phyloP scores from a whole-genome alignment of 2,329 filamentous ascomycete genomes.

The Juglanconis juglandina region DNA sequence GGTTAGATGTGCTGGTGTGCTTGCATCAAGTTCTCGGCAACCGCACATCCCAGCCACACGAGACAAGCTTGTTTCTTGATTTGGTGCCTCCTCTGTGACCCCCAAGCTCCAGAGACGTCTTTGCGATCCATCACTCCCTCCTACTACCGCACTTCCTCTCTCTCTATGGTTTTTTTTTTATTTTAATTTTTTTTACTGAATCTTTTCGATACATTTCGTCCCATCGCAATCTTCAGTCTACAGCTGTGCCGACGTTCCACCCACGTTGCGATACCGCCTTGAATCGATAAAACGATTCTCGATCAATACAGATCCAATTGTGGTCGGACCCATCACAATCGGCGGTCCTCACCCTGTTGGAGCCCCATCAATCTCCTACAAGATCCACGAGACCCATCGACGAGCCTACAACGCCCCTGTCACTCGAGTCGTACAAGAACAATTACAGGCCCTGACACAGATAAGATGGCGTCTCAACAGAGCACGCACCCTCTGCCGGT shows the following conservation, averaged over 20 bases:
- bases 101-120: not conserved
- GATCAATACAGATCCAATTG: slow-evolving; percentile 15
- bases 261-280: not conserved
- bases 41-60: slow-evolving; percentile 24
- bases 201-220: not conserved
- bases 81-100: slow-evolving; percentile 22
- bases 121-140: not conserved
- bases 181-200: not conserved
- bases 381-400: slow-evolving; percentile 13
- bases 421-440: slow-evolving; percentile 9
- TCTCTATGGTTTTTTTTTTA: not conserved
- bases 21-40: not conserved
- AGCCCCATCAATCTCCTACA: slow-evolving; percentile 10
- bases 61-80: slow-evolving; percentile 25
- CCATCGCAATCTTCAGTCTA: not conserved
- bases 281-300: slow-evolving; percentile 6
- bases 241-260: not conserved
- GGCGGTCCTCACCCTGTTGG: slow-evolving; percentile 12
- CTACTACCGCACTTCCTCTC: not conserved
- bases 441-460: slow-evolving; percentile 6
- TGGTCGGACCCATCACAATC: slow-evolving; percentile 1
- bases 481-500: slow-evolving; percentile 29
- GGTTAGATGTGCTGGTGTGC: not conserved
- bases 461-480: slow-evolving; percentile 31
- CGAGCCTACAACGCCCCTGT: slow-evolving; percentile 6